Base-by-base conservation (phyloP, 805 yeast genomes). In the Wickerhamiella occidentalis region DNA sequence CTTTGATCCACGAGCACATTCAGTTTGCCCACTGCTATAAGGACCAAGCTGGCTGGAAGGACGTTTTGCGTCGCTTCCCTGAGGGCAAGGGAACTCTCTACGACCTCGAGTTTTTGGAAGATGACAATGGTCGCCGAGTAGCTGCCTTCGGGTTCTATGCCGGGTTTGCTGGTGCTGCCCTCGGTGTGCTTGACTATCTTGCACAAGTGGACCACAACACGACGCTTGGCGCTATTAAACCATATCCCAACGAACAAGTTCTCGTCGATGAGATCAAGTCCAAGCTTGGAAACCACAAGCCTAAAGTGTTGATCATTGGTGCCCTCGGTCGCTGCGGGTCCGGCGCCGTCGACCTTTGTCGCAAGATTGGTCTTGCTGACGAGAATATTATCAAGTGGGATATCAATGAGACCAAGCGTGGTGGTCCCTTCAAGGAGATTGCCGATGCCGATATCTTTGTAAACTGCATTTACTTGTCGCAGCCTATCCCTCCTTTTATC, bases 121-220 rank as follows among this genome's bases (percentile, higher is more conserved):
- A 92, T 65, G 96, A 83, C 59, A 80, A 78, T 62, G 97, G 97
- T 30, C 84, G 98, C 74, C 84, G 99, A 70, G 99, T 92, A 25
- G 99, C 99, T 41, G 98, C 98, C 7, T 92, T 92, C 64, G 99
- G 99, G n/a, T 92, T 78, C 73, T 90, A 90, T 66, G 98, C 99
- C 41, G 99, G 99, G n/a, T 92, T 92, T 65, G 98, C 97, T 6
- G 99, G 99, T 61, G 98, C 99, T 30, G 99, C 98, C 29, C 69
- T 92, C 50, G 98, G 98, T 61, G 73, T 90, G 47, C 78, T 78
- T 65, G 95, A 87, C 67, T 92, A 97, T 96, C 83, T 94, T 46
- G 82, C 83, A 70, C 90, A 90, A 68, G 90, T 85, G 66, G 68
- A 79, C 35, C 48, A 54, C n/a, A 56, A 54, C 51, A 77, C 79